Percentiles rank a stretch among this genome's conserved stretches.
Conservation (phyloP, 768 basidiomycete genomes). For the Rhodocollybia butyracea region DNA sequence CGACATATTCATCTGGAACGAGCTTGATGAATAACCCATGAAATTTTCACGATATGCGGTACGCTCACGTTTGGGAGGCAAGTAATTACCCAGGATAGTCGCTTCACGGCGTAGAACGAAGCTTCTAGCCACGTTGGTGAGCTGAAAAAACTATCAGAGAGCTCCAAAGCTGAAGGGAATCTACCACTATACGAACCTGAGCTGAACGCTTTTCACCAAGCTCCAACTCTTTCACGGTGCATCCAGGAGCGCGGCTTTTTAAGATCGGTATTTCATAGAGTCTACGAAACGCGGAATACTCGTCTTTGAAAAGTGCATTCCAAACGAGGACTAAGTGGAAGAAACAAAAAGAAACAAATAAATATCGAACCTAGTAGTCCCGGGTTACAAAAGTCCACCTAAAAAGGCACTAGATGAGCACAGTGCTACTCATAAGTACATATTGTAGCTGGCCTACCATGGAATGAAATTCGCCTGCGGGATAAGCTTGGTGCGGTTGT, state of each 20-base stretch:
- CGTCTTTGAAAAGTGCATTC: slow-evolving; percentile 42
- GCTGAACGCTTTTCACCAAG: slow-evolving; percentile 72
- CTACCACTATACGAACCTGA: slow-evolving; percentile 47
- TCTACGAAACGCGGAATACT: slow-evolving; percentile 70
- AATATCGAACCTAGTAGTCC: slow-evolving; percentile 68
- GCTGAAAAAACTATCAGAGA: slow-evolving; percentile 33
- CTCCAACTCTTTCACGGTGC: slow-evolving; percentile 67
- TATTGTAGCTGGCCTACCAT: slow-evolving; percentile 59
- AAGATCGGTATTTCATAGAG: slow-evolving; percentile 89
- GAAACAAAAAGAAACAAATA: background rate
- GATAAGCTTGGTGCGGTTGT: too few species aligned
- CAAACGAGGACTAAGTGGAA: slow-evolving; percentile 2
- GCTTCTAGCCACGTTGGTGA: slow-evolving; percentile 70
- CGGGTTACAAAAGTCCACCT: slow-evolving; percentile 95
- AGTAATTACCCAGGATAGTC: slow-evolving; percentile 71
- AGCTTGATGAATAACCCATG: too few species aligned
- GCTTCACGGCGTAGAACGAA: slow-evolving; percentile 92
- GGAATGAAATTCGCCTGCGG: slow-evolving; percentile 92
- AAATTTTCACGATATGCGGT: background rate
- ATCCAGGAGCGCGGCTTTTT: slow-evolving; percentile 77
- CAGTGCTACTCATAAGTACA: background rate
- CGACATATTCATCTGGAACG: slow-evolving; percentile 99
- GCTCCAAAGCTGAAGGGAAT: background rate
- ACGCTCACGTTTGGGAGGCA: slow-evolving; percentile 86
- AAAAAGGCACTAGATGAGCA: background rate